Conservation (phyloP, 345 rosid genomes). For the Mallotus nudiflorus region DNA sequence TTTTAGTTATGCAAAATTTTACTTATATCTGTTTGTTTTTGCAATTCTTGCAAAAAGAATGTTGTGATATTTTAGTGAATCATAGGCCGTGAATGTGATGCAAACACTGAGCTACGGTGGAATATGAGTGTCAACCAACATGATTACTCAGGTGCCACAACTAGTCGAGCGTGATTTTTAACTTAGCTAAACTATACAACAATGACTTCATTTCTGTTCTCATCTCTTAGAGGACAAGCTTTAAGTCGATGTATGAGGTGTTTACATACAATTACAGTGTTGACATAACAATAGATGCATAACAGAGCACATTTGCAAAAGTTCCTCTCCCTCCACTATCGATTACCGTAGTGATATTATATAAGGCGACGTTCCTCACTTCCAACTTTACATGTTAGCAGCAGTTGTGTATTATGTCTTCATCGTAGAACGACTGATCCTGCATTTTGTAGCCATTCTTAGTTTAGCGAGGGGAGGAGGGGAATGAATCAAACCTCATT, state of each 20-base stretch:
- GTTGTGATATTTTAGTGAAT: too few species aligned
- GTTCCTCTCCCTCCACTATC: slow-evolving; percentile 12
- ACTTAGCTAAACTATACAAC: background rate
- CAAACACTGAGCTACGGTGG: too few species aligned
- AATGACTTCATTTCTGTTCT: background rate
- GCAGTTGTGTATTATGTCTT: background rate
- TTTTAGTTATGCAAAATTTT: background rate
- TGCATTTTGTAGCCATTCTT: slow-evolving; percentile 10
- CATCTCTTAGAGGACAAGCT: slow-evolving; percentile 2
- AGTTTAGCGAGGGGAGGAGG: too few species aligned
- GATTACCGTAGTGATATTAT: too few species aligned
- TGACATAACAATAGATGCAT: slow-evolving; percentile 19
- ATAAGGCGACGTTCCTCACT: slow-evolving; percentile 16
- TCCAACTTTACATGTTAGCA: slow-evolving; percentile 21
- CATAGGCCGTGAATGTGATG: too few species aligned
- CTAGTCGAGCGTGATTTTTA: background rate
- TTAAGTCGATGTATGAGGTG: slow-evolving; percentile 14
- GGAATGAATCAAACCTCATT: too few species aligned
- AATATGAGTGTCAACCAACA: too few species aligned
- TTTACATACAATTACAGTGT: slow-evolving; percentile 14
- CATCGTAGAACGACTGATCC: slow-evolving; percentile 16
- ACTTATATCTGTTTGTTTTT: too few species aligned
- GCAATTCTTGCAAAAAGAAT: too few species aligned
- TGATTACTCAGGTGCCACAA: background rate
- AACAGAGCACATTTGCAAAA: slow-evolving; percentile 12